Percentiles rank a stretch among this genome's conserved stretches.
Evolutionary conservation across 371 early-diverging fungal species (phyloP).

Genomic region (Mitosporidium daphniae): DNA sequence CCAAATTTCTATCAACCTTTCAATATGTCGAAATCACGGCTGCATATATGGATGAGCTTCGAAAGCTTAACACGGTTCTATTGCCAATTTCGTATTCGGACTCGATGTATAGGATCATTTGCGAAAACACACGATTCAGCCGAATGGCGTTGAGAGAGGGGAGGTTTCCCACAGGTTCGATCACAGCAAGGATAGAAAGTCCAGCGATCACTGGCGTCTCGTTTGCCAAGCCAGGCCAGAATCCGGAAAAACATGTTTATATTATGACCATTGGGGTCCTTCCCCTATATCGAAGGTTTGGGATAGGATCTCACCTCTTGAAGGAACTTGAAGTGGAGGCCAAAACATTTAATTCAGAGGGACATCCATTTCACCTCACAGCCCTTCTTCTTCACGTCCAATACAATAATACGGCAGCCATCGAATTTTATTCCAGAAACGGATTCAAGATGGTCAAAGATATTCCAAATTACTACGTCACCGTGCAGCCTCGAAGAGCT

Average conservation of each 20-base stretch:
- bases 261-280: conserved; percentile 78
- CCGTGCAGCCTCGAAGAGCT: too few relatives aligned
- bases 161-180: too few relatives aligned
- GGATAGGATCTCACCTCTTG: too few relatives aligned
- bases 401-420: conserved; percentile 31
- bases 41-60: conserved; percentile 24
- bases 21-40: conserved; percentile 12
- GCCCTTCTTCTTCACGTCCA: conserved; percentile 58
- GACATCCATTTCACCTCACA: too few relatives aligned
- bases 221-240: conserved; percentile 5
- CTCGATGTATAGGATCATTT: conserved; percentile 33
- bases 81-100: conserved; percentile 49
- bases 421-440: conserved; percentile 41
- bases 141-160: too few relatives aligned
- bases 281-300: conserved; percentile 32
- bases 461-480: conserved; percentile 52
- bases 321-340: too few relatives aligned
- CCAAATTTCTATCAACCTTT: too few relatives aligned
- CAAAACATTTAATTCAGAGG: too few relatives aligned
- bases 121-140: too few relatives aligned
- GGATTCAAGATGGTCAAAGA: conserved; percentile 24
- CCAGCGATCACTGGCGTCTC: too few relatives aligned
- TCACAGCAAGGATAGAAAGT: too few relatives aligned
- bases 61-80: conserved; percentile 26
- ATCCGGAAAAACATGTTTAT: conserved; percentile 16